phyloP scores from a whole-genome alignment of 768 basidiomycete species.

The Podaxis sp. region DNA sequence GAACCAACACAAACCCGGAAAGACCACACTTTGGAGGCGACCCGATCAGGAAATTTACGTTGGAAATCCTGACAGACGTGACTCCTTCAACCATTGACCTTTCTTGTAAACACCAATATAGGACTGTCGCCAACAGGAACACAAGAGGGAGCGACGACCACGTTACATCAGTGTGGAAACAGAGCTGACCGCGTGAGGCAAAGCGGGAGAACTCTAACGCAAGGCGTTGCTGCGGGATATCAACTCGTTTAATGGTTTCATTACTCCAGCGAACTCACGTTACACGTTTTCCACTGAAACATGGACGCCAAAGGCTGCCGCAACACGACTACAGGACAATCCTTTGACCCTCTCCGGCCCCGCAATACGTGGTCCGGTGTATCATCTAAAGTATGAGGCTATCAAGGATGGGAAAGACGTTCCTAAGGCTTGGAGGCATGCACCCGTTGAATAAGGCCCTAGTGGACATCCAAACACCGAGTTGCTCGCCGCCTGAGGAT shows the following conservation, averaged over 20 bases:
- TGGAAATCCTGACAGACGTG: slow-evolving; percentile 5
- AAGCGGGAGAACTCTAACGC: slow-evolving; percentile 7
- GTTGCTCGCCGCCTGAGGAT: background rate
- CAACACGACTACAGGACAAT: background rate
- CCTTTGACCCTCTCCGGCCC: background rate
- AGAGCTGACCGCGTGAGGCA: slow-evolving; percentile 7
- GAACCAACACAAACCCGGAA: slow-evolving; percentile 9
- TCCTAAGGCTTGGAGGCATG: background rate
- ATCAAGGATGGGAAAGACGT: background rate
- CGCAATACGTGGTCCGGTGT: background rate
- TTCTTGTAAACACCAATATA: background rate
- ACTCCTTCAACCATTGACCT: slow-evolving; percentile 5
- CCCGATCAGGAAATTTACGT: slow-evolving; percentile 13
- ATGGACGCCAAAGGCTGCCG: background rate
- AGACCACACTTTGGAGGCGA: background rate
- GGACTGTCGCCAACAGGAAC: background rate
- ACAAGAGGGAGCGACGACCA: background rate
- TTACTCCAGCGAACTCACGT: background rate
- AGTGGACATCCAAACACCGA: background rate
- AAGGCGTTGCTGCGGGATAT: slow-evolving; percentile 7
- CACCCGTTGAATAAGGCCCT: background rate
- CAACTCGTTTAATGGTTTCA: background rate
- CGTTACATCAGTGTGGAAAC: background rate
- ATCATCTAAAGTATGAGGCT: background rate
- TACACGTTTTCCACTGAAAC: background rate